Base-by-base conservation (phyloP, 1,284 basidiomycete genomes). In the Vanrija humicola region DNA sequence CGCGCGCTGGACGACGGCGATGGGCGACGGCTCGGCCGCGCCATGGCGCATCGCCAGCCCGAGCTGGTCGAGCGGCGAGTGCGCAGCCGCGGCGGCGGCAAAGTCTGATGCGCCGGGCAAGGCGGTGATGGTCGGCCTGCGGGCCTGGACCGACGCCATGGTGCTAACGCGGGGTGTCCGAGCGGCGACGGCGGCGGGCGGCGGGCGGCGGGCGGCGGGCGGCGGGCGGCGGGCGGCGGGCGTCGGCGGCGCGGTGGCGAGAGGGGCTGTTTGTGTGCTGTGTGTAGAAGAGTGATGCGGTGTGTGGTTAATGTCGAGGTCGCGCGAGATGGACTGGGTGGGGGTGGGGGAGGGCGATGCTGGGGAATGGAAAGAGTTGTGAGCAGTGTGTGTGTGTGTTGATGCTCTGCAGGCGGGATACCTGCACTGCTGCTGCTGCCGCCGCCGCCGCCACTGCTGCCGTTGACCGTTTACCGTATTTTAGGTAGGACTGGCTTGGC, bases 41-140 rank as follows among this genome's bases (percentile, higher is more conserved):
- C 18, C 34, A 42, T 15, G 6, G 34, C 38, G 34, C 39, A 56
- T 43, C 25, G 15, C 46, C 9, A 63, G 38, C 7, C 53, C 59
- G 38, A 63, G 51, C 54, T 61, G 58, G 43, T 60, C 55, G 19
- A 63, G 62, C 2, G 62, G 62, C 19, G 55, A 57, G 40, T 39
- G 47, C 5, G 48, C 40, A 5, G 44, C 8, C 2, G 46, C n/a
- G 10, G 49, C 38, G 21, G 34, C 29, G 29, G 34, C 50, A 21
- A 48, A 45, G 50, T 52, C 50, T 39, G 34, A 34, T 34, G 34
- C 34, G 34, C n/a, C 40, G 40, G 19, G n/a, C 18, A 21, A 21
- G 40, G 40, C 40, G 10, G 19, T n/a, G n/a, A 42, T 42, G n/a
- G 42, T 25, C 48, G 46, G 18, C 43, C 43, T 46, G 12, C 51